These are phyloP conservation scores for Macrolepiota fuliginosa DNA, from an alignment of 768 basidiomycete species.

Conservation along the genomic window DNA sequence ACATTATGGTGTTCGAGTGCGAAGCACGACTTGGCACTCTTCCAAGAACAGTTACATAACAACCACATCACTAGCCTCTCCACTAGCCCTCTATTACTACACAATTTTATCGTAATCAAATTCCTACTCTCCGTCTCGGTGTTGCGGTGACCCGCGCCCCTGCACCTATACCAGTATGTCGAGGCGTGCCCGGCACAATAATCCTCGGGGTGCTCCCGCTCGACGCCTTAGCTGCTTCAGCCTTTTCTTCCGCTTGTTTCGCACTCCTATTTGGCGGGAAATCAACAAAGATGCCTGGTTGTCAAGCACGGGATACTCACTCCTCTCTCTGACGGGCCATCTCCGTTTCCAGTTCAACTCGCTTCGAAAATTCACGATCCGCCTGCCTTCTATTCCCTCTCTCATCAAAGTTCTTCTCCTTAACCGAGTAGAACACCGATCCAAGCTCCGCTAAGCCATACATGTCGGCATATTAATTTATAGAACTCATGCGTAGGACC, in stretches of 20 bases:
- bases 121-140: conserved; percentile 69
- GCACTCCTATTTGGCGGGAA: background rate
- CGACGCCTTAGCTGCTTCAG: conserved; percentile 55
- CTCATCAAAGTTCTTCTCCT: conserved; percentile 97
- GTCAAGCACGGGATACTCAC: conserved; percentile 36
- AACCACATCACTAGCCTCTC: background rate
- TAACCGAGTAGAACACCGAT: conserved; percentile 95
- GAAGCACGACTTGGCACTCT: background rate
- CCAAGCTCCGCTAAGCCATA: conserved; percentile 76
- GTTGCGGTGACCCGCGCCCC: conserved; percentile 68
- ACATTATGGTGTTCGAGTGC: background rate
- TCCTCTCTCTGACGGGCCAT: conserved; percentile 83
- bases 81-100: conserved; percentile 8
- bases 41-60: conserved; percentile 10
- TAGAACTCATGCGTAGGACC: background rate
- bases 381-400: conserved; percentile 72
- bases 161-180: conserved; percentile 65
- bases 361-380: conserved; percentile 89
- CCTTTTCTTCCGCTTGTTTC: conserved; percentile 62
- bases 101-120: conserved; percentile 34
- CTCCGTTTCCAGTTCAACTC: conserved; percentile 88
- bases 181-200: conserved; percentile 79
- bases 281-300: background rate
- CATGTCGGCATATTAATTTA: conserved; percentile 1
- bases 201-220: conserved; percentile 58